A percentile compares a stretch with the other conserved stretches of the same genome.
Evolutionary conservation across 495 filamentous ascomycete species (phyloP).

Genomic region (Penicillium coffeae): DNA sequence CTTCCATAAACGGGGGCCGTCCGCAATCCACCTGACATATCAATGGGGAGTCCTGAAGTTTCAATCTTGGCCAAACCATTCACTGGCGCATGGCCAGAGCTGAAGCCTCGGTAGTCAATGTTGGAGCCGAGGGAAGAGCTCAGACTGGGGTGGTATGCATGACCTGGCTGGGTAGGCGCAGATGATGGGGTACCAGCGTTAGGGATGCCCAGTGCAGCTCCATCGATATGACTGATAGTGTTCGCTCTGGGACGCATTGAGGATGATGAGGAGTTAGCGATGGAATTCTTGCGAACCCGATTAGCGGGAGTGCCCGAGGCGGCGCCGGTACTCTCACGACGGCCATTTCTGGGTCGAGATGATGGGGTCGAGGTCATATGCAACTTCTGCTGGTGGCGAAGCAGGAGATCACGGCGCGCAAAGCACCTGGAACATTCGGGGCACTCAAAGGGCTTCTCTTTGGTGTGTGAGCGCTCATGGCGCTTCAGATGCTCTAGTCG

Average conservation of each 20-base stretch:
- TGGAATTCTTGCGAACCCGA: slow-evolving; percentile 87
- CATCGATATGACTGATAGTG: slow-evolving; percentile 94
- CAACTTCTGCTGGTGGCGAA: slow-evolving; percentile 97
- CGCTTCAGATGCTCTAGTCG: slow-evolving; percentile 95
- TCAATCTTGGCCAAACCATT: slow-evolving; percentile 79
- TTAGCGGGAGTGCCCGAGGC: slow-evolving; percentile 62
- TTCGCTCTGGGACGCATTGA: slow-evolving; percentile 88
- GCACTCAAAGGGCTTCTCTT: slow-evolving; percentile 98
- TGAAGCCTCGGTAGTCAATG: slow-evolving; percentile 68
- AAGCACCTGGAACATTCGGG: slow-evolving; percentile 95
- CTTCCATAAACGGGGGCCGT: slow-evolving; percentile 74
- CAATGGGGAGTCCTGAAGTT: slow-evolving; percentile 64
- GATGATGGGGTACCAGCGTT: slow-evolving; percentile 57
- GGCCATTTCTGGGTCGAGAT: slow-evolving; percentile 76
- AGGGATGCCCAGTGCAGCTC: slow-evolving; percentile 66
- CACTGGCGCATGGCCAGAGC: slow-evolving; percentile 50
- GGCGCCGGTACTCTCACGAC: slow-evolving; percentile 76
- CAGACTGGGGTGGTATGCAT: slow-evolving; percentile 64
- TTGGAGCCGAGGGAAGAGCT: slow-evolving; percentile 60
- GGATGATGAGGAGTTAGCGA: slow-evolving; percentile 60
- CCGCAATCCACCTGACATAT: slow-evolving; percentile 61
- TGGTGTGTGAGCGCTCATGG: slow-evolving; percentile 97
- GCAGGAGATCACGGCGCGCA: slow-evolving; percentile 83
- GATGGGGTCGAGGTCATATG: slow-evolving; percentile 94
- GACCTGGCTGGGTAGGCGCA: slow-evolving; percentile 38